Base-by-base conservation (phyloP, 345 rosid species). In the Turnera subulata region DNA sequence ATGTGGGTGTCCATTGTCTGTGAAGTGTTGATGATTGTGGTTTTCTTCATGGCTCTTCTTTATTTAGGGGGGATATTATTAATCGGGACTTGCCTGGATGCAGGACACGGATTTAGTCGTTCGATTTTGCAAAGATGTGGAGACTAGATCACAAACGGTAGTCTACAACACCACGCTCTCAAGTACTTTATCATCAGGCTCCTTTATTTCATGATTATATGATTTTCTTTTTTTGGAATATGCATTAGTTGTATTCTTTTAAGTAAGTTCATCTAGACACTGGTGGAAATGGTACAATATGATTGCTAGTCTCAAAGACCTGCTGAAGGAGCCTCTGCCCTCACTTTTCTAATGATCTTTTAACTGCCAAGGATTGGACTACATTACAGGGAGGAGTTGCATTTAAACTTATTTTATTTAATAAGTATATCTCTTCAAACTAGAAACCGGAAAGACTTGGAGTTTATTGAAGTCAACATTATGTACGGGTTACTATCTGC, bases 61-160 rank as follows among this genome's bases (percentile, higher is more conserved):
- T 23, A 59, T 33, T 3, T 1, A 17, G 26, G 15, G 38, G 5
- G 11, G 11, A 43, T 19, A 11, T 26, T 5, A 52, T 18, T 19
- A 19, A n/a, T 38, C n/a, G n/a, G 22, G 3, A 19, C 9, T 24
- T 60, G 43, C 29, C 23, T 5, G 37, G 23, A 22, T 46, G 56
- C 75, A 89, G 97, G 94, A 80, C 5, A 46, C 65, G 10, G 99
- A 93, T 64, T 58, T 85, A 60, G 97, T 69, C 29, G 75, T 93
- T 77, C 77, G 88, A 26, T 89, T 93, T 68, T 93, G 97, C 86
- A 93, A 85, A 73, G 97, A 87, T 68, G 94, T 89, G 24, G 90
- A 93, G 81, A 71, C 75, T 42, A 77, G 99, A 82, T 83, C 97
- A 32, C 87, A 82, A 56, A 10, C 44, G 94, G 99, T 93, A 84